phyloP scores from a whole-genome alignment of 306 rosid genomes.

The Prunus persica region Prunus_persica_NCBIv2 NC_034014.1:3819501-3820000 shows the following conservation, averaged over 20 bases:
- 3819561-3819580: no score
- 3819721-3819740: background rate
- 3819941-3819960: constrained; percentile 1
- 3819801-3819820: constrained; percentile 29
- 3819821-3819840: constrained; percentile 34
- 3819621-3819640: no score
- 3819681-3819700: background rate
- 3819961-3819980: background rate
- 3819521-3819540: no score
- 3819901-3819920: constrained; percentile 27
- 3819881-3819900: constrained; percentile 35
- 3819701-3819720: background rate
- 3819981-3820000: background rate
- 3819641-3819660: no score
- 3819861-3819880: constrained; percentile 28
- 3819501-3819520: no score
- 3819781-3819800: background rate
- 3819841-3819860: constrained; percentile 33
- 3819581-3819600: no score
- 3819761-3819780: constrained; percentile 1
- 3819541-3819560: fast-evolving
- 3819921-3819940: background rate
- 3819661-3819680: background rate
- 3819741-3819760: background rate
- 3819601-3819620: no score